phyloP scores from a whole-genome alignment of 2,329 filamentous ascomycete genomes.

The Penicillium sp. region DNA sequence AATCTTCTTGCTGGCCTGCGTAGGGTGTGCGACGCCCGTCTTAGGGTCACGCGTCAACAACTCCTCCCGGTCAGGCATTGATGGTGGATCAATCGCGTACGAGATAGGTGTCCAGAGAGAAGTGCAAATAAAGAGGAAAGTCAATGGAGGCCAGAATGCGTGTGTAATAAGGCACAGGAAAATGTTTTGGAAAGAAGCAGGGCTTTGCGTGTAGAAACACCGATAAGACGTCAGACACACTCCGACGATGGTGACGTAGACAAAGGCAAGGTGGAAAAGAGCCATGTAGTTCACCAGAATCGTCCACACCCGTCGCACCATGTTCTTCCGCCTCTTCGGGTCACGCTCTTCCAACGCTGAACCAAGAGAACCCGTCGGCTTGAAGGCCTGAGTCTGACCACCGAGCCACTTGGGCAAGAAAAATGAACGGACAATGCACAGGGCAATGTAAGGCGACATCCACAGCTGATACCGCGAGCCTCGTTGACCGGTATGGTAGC shows the following conservation, averaged over 20 bases:
- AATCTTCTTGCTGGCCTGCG: constrained; percentile 50
- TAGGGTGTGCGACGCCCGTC: constrained; percentile 47
- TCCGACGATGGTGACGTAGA: constrained; percentile 51
- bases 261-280: constrained; percentile 53
- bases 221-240: constrained; percentile 51
- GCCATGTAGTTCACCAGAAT: constrained; percentile 56
- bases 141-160: constrained; percentile 59
- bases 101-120: constrained; percentile 57
- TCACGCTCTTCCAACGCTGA: constrained; percentile 58
- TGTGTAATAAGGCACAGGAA: constrained; percentile 55
- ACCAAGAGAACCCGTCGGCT: constrained; percentile 56
- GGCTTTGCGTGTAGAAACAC: constrained; percentile 41
- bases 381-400: constrained; percentile 57
- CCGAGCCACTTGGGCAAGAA: constrained; percentile 58
- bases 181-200: constrained; percentile 33
- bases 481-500: constrained; percentile 58
- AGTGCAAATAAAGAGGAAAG: constrained; percentile 54
- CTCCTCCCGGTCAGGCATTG: constrained; percentile 55
- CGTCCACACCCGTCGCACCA: constrained; percentile 52
- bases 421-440: constrained; percentile 57
- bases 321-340: constrained; percentile 30
- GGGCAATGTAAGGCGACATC: constrained; percentile 61
- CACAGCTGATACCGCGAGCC: constrained; percentile 56
- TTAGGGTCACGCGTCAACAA: constrained; percentile 53
- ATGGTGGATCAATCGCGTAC: constrained; percentile 59